These are phyloP conservation scores for Phlegmacium glaucopus DNA, from an alignment of 768 basidiomycete species.

Conservation along the genomic window DNA sequence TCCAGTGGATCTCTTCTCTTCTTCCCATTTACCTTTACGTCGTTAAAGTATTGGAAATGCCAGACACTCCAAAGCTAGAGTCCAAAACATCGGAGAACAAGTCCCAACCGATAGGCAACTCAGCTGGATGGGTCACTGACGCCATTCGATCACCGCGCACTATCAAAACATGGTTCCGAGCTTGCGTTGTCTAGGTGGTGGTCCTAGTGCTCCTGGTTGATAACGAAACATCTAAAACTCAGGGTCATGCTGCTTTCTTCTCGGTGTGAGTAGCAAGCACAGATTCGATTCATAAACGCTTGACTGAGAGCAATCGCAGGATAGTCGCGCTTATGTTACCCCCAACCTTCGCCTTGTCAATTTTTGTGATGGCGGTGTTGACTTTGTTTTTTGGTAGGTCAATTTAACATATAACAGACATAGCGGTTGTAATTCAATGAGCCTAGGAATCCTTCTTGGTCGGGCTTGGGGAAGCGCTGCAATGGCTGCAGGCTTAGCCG, in stretches of 20 bases:
- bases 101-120: no score
- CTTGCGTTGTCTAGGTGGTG: constrained; percentile 29
- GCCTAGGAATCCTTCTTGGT: constrained; percentile 37
- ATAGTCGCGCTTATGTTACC: constrained; percentile 38
- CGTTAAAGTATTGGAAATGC: no score
- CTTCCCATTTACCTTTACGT: no score
- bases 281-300: not conserved
- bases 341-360: constrained; percentile 34
- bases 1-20: no score
- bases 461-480: constrained; percentile 46
- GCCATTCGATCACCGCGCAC: constrained; percentile 31
- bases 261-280: constrained; percentile 24
- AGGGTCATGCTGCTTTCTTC: constrained; percentile 43
- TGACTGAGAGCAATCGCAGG: constrained; percentile 15
- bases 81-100: no score
- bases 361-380: constrained; percentile 31
- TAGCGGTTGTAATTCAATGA: not conserved
- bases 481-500: constrained; percentile 38
- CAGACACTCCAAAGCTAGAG: no score
- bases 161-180: constrained; percentile 39
- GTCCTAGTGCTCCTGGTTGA: constrained; percentile 34
- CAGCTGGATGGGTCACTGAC: no score
- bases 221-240: constrained; percentile 23
- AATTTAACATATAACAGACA: not conserved
- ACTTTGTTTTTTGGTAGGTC: constrained; percentile 32